A percentile compares a stretch with the other conserved stretches of the same genome.
These are phyloP conservation scores for Nyssa sinensis DNA, from an alignment of 148 eudicot genomes.

Conservation along the genomic window DNA sequence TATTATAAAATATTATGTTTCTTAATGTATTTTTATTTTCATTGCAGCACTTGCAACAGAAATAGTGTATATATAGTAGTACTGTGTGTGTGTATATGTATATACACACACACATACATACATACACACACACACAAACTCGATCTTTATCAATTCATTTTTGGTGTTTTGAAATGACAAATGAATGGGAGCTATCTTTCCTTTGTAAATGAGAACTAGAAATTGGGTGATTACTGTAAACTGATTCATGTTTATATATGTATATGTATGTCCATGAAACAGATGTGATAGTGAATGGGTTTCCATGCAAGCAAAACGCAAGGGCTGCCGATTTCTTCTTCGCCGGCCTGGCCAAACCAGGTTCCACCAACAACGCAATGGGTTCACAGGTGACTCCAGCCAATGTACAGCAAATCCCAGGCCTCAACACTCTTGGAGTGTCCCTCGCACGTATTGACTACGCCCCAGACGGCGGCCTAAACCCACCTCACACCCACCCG, in stretches of 20 bases:
- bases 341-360: neutral
- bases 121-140: no score
- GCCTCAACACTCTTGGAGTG: constrained; percentile 16
- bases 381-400: constrained; percentile 2
- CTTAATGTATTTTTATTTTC: no score
- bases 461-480: constrained; percentile 1
- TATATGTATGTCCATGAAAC: neutral
- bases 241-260: neutral
- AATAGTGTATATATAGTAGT: neutral
- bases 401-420: constrained; percentile 17
- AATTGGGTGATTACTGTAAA: neutral
- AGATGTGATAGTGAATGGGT: constrained; percentile 9
- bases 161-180: neutral
- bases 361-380: constrained; percentile 6
- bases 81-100: neutral
- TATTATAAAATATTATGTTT: no score
- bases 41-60: neutral
- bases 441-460: constrained; percentile 7
- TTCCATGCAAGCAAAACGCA: constrained; percentile 4
- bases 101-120: no score
- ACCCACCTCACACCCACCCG: constrained; percentile 23
- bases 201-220: neutral
- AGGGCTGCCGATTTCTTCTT: constrained; percentile 5
- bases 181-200: neutral
- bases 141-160: no score